Evolutionary conservation across 345 rosid genomes (phyloP), one percentile per base, ranked within the genome.

Genomic region (Hypericum perforatum): DNA sequence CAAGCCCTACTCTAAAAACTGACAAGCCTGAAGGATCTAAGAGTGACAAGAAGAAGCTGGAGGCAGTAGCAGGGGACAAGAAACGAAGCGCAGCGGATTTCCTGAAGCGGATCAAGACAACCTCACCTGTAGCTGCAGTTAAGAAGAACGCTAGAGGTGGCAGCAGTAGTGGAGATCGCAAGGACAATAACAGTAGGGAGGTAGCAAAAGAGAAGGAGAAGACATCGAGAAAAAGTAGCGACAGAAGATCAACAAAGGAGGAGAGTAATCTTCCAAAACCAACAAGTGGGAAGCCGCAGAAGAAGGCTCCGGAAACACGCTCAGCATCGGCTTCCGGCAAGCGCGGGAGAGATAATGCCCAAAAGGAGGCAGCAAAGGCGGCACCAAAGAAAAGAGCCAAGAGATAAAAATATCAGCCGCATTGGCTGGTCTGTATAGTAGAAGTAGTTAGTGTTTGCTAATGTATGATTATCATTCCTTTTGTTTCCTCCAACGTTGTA

Each of bases 41-140:
- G 41, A 55, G 50, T 11, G 15, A 66, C 8, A 70, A 59, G 41
- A 59, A 71, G 67, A 77, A 72, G 62, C 41, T 44, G 0, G 71
- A 64, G 41, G 64, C 59, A 7, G 42, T 60, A 32, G 44, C 76
- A 6, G 54, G 66, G 41, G 79, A 73, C 13, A 86, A 83, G 72
- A 83, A 76, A 74, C 66, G 73, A 67, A 76, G 85, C 16, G 82
- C 76, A 2, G 89, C 76, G 15, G 84, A 80, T 70, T 86, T 82
- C 78, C 70, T 82, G 67, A 76, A 81, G 63, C 77, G 85, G 49
- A 65, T 86, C 13, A 74, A 73, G 84, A 78, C 76, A 41, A 81
- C 74, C 59, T 70, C 78, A 12, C 75, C 82, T 0, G 70, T 41
- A 8, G 68, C 60, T 37, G 67, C 74, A 2, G 74, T 76, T 62